Evolutionary conservation across 306 rosid genomes (phyloP).

Genomic region (Cucurbita pepo): DNA sequence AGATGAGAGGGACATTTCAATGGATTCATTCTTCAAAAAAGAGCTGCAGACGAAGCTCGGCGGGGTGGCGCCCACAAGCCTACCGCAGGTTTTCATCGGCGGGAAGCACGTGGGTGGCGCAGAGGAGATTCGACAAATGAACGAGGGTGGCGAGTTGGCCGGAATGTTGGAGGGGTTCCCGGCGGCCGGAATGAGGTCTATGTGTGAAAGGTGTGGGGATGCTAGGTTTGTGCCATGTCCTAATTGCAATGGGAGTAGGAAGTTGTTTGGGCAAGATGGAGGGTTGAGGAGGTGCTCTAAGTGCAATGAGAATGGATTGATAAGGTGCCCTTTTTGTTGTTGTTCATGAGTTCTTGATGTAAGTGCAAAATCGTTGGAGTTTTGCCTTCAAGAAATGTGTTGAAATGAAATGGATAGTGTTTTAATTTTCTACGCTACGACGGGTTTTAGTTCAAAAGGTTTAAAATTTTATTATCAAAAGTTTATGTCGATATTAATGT

Average conservation of each 20-base stretch:
- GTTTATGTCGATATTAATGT: too few species aligned
- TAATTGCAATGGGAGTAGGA: conserved; percentile 59
- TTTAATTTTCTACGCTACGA: neutral
- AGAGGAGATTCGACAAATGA: conserved; percentile 41
- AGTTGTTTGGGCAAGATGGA: conserved; percentile 51
- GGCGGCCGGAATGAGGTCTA: conserved; percentile 21
- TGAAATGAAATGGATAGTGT: neutral
- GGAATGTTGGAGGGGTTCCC: conserved; percentile 40
- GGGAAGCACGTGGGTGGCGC: conserved; percentile 61
- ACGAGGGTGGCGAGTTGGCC: conserved; percentile 53
- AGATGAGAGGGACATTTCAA: conserved; percentile 72
- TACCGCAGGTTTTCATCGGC: conserved; percentile 64
- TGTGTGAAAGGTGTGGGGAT: conserved; percentile 55
- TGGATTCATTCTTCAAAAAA: conserved; percentile 56
- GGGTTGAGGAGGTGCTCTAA: conserved; percentile 56
- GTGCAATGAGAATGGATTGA: conserved; percentile 25
- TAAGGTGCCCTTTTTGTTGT: conserved; percentile 10
- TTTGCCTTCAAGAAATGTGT: neutral
- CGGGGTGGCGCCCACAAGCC: conserved; percentile 17
- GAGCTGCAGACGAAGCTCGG: conserved; percentile 37
- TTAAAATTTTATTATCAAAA: too few species aligned
- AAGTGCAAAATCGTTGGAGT: neutral
- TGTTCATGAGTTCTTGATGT: neutral
- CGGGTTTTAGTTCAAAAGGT: too few species aligned
- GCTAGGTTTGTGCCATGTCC: conserved; percentile 70